These are phyloP conservation scores for Arthroderma sp. DNA, from an alignment of 2,329 filamentous ascomycete species.

Conservation along the genomic window DNA sequence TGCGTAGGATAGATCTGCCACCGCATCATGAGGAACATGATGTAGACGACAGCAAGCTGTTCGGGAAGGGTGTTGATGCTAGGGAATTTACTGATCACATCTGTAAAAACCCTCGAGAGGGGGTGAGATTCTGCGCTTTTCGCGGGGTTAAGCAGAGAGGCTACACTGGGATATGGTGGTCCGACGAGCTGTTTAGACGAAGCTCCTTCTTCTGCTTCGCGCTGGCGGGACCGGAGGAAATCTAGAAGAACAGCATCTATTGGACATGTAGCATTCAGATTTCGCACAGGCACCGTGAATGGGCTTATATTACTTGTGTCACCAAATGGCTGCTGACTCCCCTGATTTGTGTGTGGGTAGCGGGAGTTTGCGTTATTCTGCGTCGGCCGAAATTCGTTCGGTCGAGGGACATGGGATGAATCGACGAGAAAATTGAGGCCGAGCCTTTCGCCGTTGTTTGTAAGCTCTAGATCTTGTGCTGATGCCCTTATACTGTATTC, in stretches of 20 bases:
- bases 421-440: conserved; percentile 63
- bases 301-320: conserved; percentile 18
- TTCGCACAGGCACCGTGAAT: conserved; percentile 39
- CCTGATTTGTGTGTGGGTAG: conserved; percentile 1
- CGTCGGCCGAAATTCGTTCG: conserved; percentile 31
- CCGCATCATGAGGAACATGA: conserved; percentile 76
- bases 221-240: conserved; percentile 57
- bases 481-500: conserved; percentile 30
- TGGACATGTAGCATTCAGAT: conserved; percentile 57
- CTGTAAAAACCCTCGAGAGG: conserved; percentile 70
- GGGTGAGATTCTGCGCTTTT: conserved; percentile 54
- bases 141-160: conserved; percentile 61
- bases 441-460: conserved; percentile 47
- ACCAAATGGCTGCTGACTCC: conserved; percentile 9
- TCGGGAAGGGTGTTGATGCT: conserved; percentile 67
- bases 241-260: conserved; percentile 69
- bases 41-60: conserved; percentile 65
- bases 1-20: conserved; percentile 71
- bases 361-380: conserved; percentile 14
- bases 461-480: conserved; percentile 46
- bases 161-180: conserved; percentile 66
- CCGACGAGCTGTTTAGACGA: conserved; percentile 55
- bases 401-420: conserved; percentile 38
- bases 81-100: conserved; percentile 73
- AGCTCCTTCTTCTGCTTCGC: conserved; percentile 52